phyloP scores from a whole-genome alignment of 768 basidiomycete genomes.

The Russula sp. region DNA sequence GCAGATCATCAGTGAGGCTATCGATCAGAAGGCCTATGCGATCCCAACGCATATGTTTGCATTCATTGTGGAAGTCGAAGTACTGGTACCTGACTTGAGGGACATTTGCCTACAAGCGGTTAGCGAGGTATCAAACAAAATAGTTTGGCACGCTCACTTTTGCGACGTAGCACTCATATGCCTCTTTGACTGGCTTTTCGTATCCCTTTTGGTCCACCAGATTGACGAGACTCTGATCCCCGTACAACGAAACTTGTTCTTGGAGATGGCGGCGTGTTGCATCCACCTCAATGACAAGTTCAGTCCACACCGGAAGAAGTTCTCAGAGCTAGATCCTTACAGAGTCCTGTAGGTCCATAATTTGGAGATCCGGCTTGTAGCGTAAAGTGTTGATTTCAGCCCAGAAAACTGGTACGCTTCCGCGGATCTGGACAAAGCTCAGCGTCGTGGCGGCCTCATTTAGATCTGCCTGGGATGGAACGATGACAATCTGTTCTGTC shows the following conservation, averaged over 20 bases:
- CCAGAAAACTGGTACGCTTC: slow-evolving; percentile 94
- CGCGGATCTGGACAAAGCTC: slow-evolving; percentile 90
- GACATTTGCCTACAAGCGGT: slow-evolving; percentile 46
- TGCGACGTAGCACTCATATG: slow-evolving; percentile 73
- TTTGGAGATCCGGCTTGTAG: slow-evolving; percentile 93
- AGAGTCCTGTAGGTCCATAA: slow-evolving; percentile 89
- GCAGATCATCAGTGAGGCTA: slow-evolving; percentile 61
- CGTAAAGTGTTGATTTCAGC: slow-evolving; percentile 91
- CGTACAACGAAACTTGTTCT: slow-evolving; percentile 68
- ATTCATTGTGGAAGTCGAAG: slow-evolving; percentile 97
- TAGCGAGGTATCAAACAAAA: background rate
- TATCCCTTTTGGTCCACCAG: slow-evolving; percentile 91
- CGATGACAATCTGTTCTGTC: slow-evolving; percentile 87
- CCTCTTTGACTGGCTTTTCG: slow-evolving; percentile 93
- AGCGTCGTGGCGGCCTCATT: slow-evolving; percentile 55
- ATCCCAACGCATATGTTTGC: slow-evolving; percentile 92
- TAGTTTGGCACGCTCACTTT: slow-evolving; percentile 37
- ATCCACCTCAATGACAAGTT: slow-evolving; percentile 44
- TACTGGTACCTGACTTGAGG: slow-evolving; percentile 80
- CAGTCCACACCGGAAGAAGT: slow-evolving; percentile 8
- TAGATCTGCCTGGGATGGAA: slow-evolving; percentile 50
- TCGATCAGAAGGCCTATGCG: slow-evolving; percentile 81
- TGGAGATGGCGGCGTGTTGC: slow-evolving; percentile 70
- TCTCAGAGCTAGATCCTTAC: slow-evolving; percentile 39
- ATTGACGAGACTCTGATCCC: slow-evolving; percentile 75